phyloP scores from a whole-genome alignment of 805 yeast species.

The Metschnikowia cerradonensis region DNA sequence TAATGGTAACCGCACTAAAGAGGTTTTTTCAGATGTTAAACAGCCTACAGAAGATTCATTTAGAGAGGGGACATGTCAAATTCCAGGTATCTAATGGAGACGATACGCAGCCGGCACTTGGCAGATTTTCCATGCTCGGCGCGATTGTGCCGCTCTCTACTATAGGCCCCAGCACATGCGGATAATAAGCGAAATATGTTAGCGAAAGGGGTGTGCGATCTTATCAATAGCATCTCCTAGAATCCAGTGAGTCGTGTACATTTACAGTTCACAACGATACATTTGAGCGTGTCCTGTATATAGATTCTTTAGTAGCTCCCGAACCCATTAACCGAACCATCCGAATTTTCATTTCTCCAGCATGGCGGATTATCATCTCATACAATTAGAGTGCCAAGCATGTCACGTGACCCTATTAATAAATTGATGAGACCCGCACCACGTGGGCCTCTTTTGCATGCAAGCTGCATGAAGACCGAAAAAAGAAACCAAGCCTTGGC shows the following conservation, averaged over 20 bases:
- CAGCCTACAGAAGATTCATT: too few relatives aligned
- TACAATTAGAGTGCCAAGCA: neutral
- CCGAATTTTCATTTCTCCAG: neutral
- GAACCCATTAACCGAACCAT: neutral
- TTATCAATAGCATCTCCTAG: neutral
- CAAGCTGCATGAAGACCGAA: slow-evolving; percentile 1
- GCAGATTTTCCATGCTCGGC: neutral
- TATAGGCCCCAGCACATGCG: neutral
- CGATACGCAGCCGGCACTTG: neutral
- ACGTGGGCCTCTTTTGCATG: slow-evolving; percentile 3
- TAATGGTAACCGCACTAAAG: neutral
- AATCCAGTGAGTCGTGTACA: neutral
- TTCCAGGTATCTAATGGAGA: neutral
- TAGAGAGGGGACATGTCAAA: too few relatives aligned
- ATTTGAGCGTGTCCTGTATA: too few relatives aligned
- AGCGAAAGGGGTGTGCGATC: neutral
- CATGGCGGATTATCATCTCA: neutral
- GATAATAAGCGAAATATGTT: neutral
- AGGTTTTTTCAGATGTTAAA: neutral
- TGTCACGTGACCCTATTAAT: neutral
- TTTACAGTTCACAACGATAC: neutral
- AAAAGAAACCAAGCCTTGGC: slow-evolving; percentile 1
- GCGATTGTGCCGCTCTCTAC: neutral
- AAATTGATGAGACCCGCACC: neutral
- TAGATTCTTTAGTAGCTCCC: too few relatives aligned